Evolutionary conservation across 2,329 filamentous ascomycete genomes (phyloP).

Genomic region (Aspergillus ochraceoroseus): DNA sequence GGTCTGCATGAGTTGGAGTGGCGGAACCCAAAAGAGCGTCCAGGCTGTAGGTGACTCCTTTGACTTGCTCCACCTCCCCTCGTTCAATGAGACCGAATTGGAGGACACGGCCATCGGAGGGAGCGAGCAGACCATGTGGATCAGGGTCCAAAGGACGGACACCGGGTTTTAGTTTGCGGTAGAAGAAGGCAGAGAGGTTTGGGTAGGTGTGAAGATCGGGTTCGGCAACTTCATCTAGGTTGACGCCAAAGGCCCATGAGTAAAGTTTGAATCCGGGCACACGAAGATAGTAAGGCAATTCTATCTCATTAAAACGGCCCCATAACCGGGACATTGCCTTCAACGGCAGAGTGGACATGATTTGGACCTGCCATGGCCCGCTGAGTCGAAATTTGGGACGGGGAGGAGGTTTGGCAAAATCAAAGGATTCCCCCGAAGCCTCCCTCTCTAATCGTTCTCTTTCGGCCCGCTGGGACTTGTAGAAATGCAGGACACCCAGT

Average conservation of each 20-base stretch:
- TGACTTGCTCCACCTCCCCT: slow-evolving; percentile 96
- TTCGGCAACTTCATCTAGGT: slow-evolving; percentile 80
- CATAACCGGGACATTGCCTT: slow-evolving; percentile 86
- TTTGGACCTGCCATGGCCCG: slow-evolving; percentile 86
- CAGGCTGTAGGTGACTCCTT: slow-evolving; percentile 95
- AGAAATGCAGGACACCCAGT: slow-evolving; percentile 76
- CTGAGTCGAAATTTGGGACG: slow-evolving; percentile 67
- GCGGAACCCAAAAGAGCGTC: slow-evolving; percentile 77
- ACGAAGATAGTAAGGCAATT: slow-evolving; percentile 80
- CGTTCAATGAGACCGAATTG: slow-evolving; percentile 90
- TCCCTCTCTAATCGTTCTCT: slow-evolving; percentile 49
- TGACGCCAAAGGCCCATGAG: slow-evolving; percentile 84
- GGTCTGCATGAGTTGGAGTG: slow-evolving; percentile 45
- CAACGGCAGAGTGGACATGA: slow-evolving; percentile 88
- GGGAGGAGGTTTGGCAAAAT: slow-evolving; percentile 43
- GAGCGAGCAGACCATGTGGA: slow-evolving; percentile 73
- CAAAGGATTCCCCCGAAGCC: slow-evolving; percentile 34
- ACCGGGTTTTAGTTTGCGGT: slow-evolving; percentile 86
- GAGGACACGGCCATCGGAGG: slow-evolving; percentile 82
- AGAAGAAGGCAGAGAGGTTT: slow-evolving; percentile 95
- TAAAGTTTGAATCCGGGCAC: slow-evolving; percentile 90
- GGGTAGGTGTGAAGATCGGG: slow-evolving; percentile 83
- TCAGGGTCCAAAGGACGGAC: slow-evolving; percentile 78
- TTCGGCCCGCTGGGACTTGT: slow-evolving; percentile 59
- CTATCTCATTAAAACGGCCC: slow-evolving; percentile 86